Percentiles rank a stretch among this genome's conserved stretches.
Evolutionary conservation across 306 rosid genomes (phyloP).

Genomic region (Hylodesmum podocarpum): DNA sequence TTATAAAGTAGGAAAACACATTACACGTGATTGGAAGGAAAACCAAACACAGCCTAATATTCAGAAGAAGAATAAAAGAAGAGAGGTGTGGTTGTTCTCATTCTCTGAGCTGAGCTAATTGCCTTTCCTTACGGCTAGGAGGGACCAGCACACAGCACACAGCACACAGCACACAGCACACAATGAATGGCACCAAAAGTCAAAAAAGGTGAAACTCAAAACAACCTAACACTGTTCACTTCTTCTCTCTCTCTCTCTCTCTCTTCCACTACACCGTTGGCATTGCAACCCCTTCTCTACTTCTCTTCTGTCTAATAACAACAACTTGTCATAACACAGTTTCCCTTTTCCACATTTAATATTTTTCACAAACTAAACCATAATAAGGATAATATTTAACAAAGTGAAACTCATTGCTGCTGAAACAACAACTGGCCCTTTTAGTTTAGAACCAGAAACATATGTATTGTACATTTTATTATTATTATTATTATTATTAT

Average conservation of each 20-base stretch:
- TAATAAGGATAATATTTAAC: not conserved
- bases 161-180: conserved; percentile 26
- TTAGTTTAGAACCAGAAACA: conserved; percentile 24
- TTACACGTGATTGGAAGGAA: no score
- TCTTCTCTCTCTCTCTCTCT: conserved; percentile 2
- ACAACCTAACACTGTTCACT: conserved; percentile 54
- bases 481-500: not conserved
- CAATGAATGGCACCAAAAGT: conserved; percentile 63
- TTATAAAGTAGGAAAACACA: no score
- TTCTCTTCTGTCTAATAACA: conserved; percentile 16
- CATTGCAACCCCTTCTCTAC: conserved; percentile 18
- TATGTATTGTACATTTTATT: not conserved
- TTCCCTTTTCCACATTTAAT: not conserved
- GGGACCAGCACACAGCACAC: conserved; percentile 42
- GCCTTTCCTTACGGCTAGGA: conserved; percentile 47
- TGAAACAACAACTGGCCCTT: conserved; percentile 36
- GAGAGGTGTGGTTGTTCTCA: conserved; percentile 27
- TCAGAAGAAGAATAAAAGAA: no score
- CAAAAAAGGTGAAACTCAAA: conserved; percentile 29
- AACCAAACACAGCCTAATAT: no score
- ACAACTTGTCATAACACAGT: conserved; percentile 30
- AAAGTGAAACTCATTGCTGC: not conserved
- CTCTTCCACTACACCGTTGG: conserved; percentile 35
- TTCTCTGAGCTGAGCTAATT: conserved; percentile 28
- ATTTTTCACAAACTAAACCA: not conserved